Base-by-base conservation (phyloP, 768 basidiomycete species). In the Boletus edulis region DNA sequence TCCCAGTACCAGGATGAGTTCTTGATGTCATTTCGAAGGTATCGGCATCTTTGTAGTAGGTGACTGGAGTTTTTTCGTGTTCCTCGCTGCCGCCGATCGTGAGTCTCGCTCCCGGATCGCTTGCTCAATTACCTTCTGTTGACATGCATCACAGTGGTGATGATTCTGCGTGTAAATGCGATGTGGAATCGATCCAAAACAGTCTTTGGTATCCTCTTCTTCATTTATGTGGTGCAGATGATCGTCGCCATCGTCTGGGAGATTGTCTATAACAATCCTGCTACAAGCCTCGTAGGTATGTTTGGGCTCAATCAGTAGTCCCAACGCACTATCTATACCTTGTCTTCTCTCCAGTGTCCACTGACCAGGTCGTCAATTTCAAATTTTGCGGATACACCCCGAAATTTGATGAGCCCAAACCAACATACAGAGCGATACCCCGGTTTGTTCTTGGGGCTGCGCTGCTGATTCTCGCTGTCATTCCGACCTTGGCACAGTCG, bases 91-190 rank as follows among this genome's bases (percentile, higher is more conserved):
- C 18, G 56, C 56, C 2, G 61, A 65, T 50, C 2, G 64, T 65
- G 51, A 57, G 63, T 51, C 18, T 0, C 5, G 0, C 38, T 31
- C 18, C 6, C 8, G n/a, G n/a, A n/a, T n/a, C n/a, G n/a, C n/a
- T 3, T 5, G 5, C 17, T 43, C 10, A 0, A 4, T 10, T 20
- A 32, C 17, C 3, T 4, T 18, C 7, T 6, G 10, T 18, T 52
- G 17, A 62, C 5, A 9, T 34, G 2, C 11, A 11, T 14, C 12
- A 18, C 15, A 64, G 62, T 64, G 4, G 37, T 64, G 38, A 64
- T 64, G 62, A 48, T 61, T 18, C 47, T 64, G 12, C 62, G 62
- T 14, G 53, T 64, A 1, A 51, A 47, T 24, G 49, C 59, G 17
- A 63, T 64, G 42, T 63, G 54, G 51, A 7, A 39, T 14, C 46